Percentiles rank a stretch among this genome's conserved stretches.
phyloP scores from a whole-genome alignment of 2,329 filamentous ascomycete genomes.

The Colletotrichum navitas region DNA sequence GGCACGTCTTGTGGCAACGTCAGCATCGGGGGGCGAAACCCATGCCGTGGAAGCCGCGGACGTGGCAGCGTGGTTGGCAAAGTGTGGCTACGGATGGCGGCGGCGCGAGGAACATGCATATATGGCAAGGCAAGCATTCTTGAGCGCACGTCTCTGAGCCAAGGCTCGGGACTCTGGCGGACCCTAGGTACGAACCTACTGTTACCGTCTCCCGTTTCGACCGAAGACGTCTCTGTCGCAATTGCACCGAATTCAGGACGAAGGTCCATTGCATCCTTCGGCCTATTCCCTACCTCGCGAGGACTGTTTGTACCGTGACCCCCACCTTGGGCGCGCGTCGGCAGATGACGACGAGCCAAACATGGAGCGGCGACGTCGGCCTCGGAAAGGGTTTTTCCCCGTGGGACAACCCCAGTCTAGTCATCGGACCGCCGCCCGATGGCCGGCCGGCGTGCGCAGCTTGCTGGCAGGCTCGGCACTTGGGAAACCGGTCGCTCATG shows the following conservation, averaged over 20 bases:
- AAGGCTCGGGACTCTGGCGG: not conserved
- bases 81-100: not conserved
- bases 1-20: slow-evolving; percentile 23
- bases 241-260: no score
- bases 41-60: not conserved
- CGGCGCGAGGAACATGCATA: not conserved
- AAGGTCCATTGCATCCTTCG: no score
- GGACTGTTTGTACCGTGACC: no score
- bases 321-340: not conserved
- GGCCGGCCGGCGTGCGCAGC: no score
- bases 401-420: no score
- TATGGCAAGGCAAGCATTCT: not conserved
- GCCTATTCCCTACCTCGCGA: no score
- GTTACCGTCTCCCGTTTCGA: no score
- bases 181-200: no score
- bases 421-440: no score
- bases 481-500: no score
- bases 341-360: not conserved
- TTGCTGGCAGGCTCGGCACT: no score
- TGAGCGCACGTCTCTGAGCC: not conserved
- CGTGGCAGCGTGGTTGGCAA: not conserved
- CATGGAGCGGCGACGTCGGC: slow-evolving; percentile 27
- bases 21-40: slow-evolving; percentile 31
- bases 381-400: not conserved
- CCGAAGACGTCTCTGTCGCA: no score